A percentile compares a stretch with the other conserved stretches of the same genome.
These are phyloP conservation scores for Yarrowia sp. DNA, from an alignment of 805 yeast genomes.

Conservation along the genomic window DNA sequence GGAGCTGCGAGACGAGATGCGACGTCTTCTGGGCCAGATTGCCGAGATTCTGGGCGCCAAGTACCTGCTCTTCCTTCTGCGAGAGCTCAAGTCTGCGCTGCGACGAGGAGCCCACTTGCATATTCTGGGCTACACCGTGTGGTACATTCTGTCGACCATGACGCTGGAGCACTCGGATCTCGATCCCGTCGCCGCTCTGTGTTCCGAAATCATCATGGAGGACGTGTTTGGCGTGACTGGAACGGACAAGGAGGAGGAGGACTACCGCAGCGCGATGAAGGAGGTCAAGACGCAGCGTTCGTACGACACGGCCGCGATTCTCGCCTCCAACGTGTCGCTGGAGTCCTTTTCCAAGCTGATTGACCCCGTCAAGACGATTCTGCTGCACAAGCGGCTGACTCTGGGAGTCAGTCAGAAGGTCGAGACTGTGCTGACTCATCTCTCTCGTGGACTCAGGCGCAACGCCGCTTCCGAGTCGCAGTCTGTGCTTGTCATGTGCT, in stretches of 20 bases:
- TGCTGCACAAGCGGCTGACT: constrained; percentile 62
- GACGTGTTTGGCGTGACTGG: constrained; percentile 91
- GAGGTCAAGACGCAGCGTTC: constrained; percentile 90
- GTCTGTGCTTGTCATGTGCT: constrained; percentile 67
- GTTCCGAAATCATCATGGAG: constrained; percentile 80
- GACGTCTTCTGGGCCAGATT: constrained; percentile 70
- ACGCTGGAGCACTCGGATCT: constrained; percentile 62
- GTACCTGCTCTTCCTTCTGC: constrained; percentile 70
- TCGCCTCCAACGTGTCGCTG: constrained; percentile 63
- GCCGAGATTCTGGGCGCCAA: constrained; percentile 64
- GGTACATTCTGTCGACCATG: constrained; percentile 61
- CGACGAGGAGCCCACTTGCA: constrained; percentile 91
- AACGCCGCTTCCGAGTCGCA: constrained; percentile 59
- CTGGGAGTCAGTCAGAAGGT: constrained; percentile 69
- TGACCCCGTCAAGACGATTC: constrained; percentile 61
- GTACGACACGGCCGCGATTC: constrained; percentile 78
- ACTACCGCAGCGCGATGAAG: constrained; percentile 77
- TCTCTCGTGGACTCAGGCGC: constrained; percentile 72
- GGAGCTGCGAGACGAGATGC: constrained; percentile 80
- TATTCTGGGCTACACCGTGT: constrained; percentile 84
- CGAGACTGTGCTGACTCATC: constrained; percentile 73
- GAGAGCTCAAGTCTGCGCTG: constrained; percentile 75
- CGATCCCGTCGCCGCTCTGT: constrained; percentile 55
- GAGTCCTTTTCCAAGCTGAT: constrained; percentile 56
- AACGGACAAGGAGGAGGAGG: constrained; percentile 92